Evolutionary conservation across 345 rosid genomes (phyloP).

Genomic region (Zanthoxylum bungeanum): DNA sequence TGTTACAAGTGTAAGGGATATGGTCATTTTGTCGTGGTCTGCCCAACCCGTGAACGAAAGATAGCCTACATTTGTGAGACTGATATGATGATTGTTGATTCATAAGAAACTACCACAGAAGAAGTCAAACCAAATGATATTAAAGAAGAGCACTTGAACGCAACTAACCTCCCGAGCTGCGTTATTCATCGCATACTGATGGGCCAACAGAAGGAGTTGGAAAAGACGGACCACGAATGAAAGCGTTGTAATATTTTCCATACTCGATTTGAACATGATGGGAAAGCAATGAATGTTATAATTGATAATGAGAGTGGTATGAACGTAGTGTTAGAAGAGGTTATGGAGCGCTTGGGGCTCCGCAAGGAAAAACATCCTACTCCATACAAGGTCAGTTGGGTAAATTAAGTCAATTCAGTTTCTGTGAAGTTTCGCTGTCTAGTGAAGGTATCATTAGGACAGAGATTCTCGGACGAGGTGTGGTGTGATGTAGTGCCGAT

Average conservation of each 20-base stretch:
- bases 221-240: too few relatives aligned
- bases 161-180: too few relatives aligned
- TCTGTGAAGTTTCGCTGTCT: not conserved
- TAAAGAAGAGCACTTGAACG: too few relatives aligned
- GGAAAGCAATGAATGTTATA: not conserved
- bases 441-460: not conserved
- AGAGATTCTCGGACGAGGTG: not conserved
- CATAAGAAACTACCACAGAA: too few relatives aligned
- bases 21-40: not conserved
- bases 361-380: not conserved
- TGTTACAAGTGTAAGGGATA: not conserved
- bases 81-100: too few relatives aligned
- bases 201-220: too few relatives aligned
- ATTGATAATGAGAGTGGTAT: not conserved
- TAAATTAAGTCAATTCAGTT: not conserved
- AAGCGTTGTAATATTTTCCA: too few relatives aligned
- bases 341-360: not conserved
- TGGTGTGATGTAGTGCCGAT: not conserved
- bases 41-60: too few relatives aligned
- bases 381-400: not conserved
- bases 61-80: too few relatives aligned
- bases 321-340: not conserved
- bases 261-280: not conserved
- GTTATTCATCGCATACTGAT: too few relatives aligned
- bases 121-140: too few relatives aligned